Base-by-base conservation (phyloP, 2,329 filamentous ascomycete genomes). In the Fusarium sp. region DNA sequence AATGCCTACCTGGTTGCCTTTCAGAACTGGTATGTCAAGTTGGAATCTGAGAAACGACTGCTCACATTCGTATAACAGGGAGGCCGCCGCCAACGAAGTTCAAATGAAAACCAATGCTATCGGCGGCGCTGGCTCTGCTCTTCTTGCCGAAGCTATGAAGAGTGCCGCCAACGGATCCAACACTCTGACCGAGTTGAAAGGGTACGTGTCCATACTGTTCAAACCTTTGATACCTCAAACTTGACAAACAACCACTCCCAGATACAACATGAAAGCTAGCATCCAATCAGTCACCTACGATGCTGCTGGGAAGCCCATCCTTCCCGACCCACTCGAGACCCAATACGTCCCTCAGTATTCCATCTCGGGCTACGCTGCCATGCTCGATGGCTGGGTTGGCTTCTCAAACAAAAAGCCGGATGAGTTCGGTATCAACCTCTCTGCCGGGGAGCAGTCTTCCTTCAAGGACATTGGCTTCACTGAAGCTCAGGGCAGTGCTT, bases 241-340 rank as follows among this genome's bases (percentile, higher is more conserved):
- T 7, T 22, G 5, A 7, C 13, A 4, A 38, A 8, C 9, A 8
- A 52, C 17, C 1, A 0, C 13, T 10, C n/a, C 20, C 10, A 53
- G 49, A n/a, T 53, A n/a, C 14, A 53, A 53, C 49, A 53, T 53
- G 49, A 53, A 53, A 18, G 22, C 49, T 10, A 39, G 49, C 10
- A n/a, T 53, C 8, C 33, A 53, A 14, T 53, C 49, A 8, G 49
- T 53, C 3, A 29, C 22, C 0, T 53, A 53, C 18, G 49, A 53
- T 27, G 49, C 49, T 15, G 22, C 33, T 39, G 49, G 49, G 8
- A n/a, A 10, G 11, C 49, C 49, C 22, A 29, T 53, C 14, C 22
- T 53, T 27, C 49, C 49, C 1, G 13, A 53, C 1, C 49, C 49
- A 0, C 49, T 53, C 10, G 49, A 27, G 7, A 53, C 22, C 18